A percentile compares a stretch with the other conserved stretches of the same genome.
These are phyloP conservation scores for Onygenales sp. DNA, from an alignment of 2,329 filamentous ascomycete genomes.

Conservation along the genomic window DNA sequence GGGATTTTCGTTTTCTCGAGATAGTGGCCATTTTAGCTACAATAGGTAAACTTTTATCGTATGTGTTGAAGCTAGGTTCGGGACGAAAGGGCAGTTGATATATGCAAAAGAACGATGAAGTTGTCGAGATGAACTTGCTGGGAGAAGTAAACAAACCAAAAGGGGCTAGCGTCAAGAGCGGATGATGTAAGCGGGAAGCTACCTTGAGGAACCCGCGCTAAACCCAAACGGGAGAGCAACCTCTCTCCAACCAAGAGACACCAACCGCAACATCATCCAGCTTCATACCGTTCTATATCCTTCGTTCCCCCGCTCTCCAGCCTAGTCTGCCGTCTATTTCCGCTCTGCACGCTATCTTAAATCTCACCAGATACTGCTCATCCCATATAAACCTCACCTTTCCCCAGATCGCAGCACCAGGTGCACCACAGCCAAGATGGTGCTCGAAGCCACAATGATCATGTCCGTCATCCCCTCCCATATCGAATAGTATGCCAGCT, in stretches of 20 bases:
- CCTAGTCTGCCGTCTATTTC: not conserved
- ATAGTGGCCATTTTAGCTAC: constrained; percentile 25
- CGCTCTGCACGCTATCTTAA: not conserved
- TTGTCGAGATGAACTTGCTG: no score
- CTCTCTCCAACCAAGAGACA: not conserved
- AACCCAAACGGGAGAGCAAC: not conserved
- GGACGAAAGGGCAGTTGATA: no score
- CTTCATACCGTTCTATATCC: no score
- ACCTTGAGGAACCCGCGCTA: not conserved
- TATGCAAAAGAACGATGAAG: no score
- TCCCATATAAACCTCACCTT: not conserved
- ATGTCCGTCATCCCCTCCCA: constrained; percentile 40
- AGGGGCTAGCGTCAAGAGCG: no score
- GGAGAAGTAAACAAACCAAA: no score
- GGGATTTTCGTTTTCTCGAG: constrained; percentile 31
- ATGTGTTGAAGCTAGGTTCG: no score
- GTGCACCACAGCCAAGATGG: constrained; percentile 61
- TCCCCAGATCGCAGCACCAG: not conserved
- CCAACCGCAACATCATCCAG: not conserved
- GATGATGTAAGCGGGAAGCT: not conserved
- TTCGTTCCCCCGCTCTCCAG: not conserved
- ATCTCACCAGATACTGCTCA: not conserved
- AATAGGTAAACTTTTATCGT: no score
- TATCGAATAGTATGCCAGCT: not conserved
- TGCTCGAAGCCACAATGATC: constrained; percentile 98